Percentiles rank a stretch among this genome's conserved stretches.
Evolutionary conservation across 768 basidiomycete species (phyloP).

Genomic region (Pulveroboletus sp.): DNA sequence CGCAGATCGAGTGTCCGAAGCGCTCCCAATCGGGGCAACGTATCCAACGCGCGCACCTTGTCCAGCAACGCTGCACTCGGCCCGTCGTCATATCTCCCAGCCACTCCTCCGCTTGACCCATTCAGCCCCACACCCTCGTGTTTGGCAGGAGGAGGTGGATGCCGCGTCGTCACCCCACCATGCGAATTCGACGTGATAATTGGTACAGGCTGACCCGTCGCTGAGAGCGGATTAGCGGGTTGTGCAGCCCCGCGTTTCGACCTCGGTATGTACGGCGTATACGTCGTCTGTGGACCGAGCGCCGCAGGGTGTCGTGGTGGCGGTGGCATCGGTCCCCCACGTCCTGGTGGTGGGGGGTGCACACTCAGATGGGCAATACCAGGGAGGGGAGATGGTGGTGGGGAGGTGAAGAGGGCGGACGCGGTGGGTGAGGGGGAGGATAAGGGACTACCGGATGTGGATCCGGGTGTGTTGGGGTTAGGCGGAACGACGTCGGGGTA

Average conservation of each 20-base stretch:
- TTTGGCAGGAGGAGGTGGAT: slow-evolving; percentile 23
- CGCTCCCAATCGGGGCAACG: slow-evolving; percentile 79
- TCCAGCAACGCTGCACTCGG: slow-evolving; percentile 80
- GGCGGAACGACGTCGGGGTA: slow-evolving; percentile 74
- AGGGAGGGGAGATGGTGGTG: slow-evolving; percentile 33
- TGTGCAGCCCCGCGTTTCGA: slow-evolving; percentile 41
- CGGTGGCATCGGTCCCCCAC: slow-evolving; percentile 41
- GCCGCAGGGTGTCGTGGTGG: slow-evolving; percentile 50
- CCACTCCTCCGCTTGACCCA: slow-evolving; percentile 2
- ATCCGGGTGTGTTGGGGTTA: not conserved
- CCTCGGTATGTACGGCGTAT: slow-evolving; percentile 80
- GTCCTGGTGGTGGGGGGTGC: slow-evolving; percentile 23
- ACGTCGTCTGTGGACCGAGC: slow-evolving; percentile 62
- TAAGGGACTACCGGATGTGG: slow-evolving; percentile 2
- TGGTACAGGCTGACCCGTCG: slow-evolving; percentile 52
- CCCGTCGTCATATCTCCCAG: slow-evolving; percentile 32
- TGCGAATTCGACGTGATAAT: slow-evolving; percentile 66
- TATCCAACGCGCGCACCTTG: slow-evolving; percentile 88
- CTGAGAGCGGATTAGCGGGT: slow-evolving; percentile 37
- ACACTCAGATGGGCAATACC: slow-evolving; percentile 18
- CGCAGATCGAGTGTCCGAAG: slow-evolving; percentile 87
- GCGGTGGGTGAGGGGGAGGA: slow-evolving; percentile 9
- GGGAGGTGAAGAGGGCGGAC: slow-evolving; percentile 26
- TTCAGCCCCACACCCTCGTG: slow-evolving; percentile 1
- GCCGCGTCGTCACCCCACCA: slow-evolving; percentile 50